Evolutionary conservation across 2,329 filamentous ascomycete genomes (phyloP).

Genomic region (Penicillium decumbens): DNA sequence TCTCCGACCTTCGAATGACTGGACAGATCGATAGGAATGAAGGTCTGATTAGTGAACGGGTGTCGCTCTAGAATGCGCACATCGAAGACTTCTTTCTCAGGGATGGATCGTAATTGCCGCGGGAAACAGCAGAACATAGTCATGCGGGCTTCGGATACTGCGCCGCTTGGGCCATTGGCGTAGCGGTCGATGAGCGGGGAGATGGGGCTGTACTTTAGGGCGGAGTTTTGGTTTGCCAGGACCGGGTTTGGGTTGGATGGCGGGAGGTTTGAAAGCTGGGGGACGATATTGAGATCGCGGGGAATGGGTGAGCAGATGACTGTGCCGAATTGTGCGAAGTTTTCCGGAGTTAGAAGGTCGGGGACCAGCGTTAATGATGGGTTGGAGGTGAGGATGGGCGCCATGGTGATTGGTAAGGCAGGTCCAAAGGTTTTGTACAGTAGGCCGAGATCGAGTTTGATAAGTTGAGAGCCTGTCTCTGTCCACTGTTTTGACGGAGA

Average conservation of each 20-base stretch:
- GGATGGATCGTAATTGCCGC: constrained; percentile 47
- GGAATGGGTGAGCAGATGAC: constrained; percentile 70
- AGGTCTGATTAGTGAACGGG: constrained; percentile 91
- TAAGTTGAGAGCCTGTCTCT: background rate
- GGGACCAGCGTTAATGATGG: constrained; percentile 51
- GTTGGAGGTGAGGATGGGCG: constrained; percentile 31
- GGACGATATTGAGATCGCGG: constrained; percentile 46
- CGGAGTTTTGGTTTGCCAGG: constrained; percentile 78
- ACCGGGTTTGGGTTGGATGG: constrained; percentile 49
- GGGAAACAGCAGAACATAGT: constrained; percentile 87
- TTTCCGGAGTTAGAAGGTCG: constrained; percentile 60
- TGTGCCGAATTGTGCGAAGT: constrained; percentile 76
- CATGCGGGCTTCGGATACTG: constrained; percentile 59
- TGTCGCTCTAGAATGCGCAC: constrained; percentile 80
- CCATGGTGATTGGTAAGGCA: constrained; percentile 21
- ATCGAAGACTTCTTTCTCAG: constrained; percentile 49
- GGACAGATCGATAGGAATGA: constrained; percentile 66
- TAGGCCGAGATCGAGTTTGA: background rate
- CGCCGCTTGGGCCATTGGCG: constrained; percentile 45
- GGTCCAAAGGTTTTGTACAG: background rate
- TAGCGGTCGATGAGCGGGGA: constrained; percentile 71
- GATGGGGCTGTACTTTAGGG: constrained; percentile 78
- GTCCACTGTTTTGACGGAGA: background rate
- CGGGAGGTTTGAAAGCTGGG: constrained; percentile 45
- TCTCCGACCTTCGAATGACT: constrained; percentile 22